Percentiles rank a stretch among this genome's conserved stretches.
These are phyloP conservation scores for Solanum verrucosum DNA, from an alignment of 257 asterid genomes.

Conservation along the genomic window DNA sequence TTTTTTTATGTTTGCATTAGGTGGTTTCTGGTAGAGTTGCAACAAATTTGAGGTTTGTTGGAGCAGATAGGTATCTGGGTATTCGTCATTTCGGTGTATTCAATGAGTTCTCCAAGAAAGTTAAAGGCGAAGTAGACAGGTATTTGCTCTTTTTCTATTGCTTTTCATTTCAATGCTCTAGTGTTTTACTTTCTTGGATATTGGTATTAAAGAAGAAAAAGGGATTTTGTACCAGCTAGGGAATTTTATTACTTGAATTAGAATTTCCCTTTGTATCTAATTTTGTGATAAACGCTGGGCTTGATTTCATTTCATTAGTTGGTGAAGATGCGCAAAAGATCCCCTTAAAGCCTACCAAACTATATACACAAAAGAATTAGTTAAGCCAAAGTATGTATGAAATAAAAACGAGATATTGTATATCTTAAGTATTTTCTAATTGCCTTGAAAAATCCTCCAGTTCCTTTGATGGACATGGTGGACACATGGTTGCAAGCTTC, in stretches of 20 bases:
- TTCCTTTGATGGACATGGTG: neutral
- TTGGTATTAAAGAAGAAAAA: neutral
- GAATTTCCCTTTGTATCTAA: neutral
- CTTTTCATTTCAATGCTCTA: neutral
- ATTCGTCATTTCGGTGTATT: conserved; percentile 65
- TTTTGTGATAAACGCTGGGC: neutral
- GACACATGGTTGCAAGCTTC: neutral
- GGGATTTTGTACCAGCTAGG: neutral
- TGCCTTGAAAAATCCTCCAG: neutral
- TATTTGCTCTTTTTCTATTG: neutral
- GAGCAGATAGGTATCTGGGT: conserved; percentile 22
- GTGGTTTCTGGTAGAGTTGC: conserved; percentile 30
- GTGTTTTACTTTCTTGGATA: neutral
- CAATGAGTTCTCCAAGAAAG: conserved; percentile 60
- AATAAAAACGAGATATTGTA: neutral
- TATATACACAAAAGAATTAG: neutral
- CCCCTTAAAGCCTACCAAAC: neutral
- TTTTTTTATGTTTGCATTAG: conserved; percentile 12
- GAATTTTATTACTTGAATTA: neutral
- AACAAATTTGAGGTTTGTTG: conserved; percentile 15
- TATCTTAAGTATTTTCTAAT: too few relatives aligned
- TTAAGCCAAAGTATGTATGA: neutral
- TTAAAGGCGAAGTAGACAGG: conserved; percentile 64
- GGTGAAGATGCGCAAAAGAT: neutral
- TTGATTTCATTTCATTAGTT: neutral